phyloP scores from a whole-genome alignment of 2,329 filamentous ascomycete genomes.

The Aurifilum marmelostoma region DNA sequence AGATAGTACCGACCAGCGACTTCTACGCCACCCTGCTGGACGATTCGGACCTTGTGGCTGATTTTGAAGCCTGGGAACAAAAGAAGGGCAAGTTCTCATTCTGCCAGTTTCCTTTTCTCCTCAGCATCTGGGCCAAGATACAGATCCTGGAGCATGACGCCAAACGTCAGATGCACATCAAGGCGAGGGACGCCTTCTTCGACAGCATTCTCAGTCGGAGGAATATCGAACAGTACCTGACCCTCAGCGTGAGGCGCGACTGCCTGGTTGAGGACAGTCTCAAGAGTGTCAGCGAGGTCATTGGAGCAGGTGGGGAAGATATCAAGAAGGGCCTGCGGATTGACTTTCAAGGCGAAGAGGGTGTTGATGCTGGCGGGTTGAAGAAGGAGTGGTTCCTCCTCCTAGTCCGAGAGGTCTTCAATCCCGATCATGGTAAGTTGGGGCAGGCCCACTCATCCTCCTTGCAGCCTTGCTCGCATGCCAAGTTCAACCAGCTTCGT shows the following conservation, averaged over 20 bases:
- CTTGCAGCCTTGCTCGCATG: background rate
- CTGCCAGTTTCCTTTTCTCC: slow-evolving; percentile 88
- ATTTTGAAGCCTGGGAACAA: slow-evolving; percentile 87
- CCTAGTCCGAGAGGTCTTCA: slow-evolving; percentile 86
- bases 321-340: slow-evolving; percentile 90
- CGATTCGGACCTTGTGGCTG: slow-evolving; percentile 79
- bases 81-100: slow-evolving; percentile 78
- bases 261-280: slow-evolving; percentile 89
- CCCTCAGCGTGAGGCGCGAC: slow-evolving; percentile 77
- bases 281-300: slow-evolving; percentile 80
- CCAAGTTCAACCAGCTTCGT: background rate
- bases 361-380: slow-evolving; percentile 85
- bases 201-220: slow-evolving; percentile 80
- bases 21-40: slow-evolving; percentile 90
- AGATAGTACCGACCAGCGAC: slow-evolving; percentile 76
- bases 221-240: slow-evolving; percentile 75
- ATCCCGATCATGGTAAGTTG: slow-evolving; percentile 78
- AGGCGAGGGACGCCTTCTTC: slow-evolving; percentile 88
- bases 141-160: slow-evolving; percentile 88
- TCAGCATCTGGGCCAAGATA: slow-evolving; percentile 92
- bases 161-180: slow-evolving; percentile 84
- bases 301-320: slow-evolving; percentile 79
- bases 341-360: slow-evolving; percentile 85
- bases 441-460: background rate
- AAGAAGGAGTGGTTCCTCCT: slow-evolving; percentile 95